Evolutionary conservation across 805 yeast genomes (phyloP).

Genomic region (Huiozyma sinensis): DNA sequence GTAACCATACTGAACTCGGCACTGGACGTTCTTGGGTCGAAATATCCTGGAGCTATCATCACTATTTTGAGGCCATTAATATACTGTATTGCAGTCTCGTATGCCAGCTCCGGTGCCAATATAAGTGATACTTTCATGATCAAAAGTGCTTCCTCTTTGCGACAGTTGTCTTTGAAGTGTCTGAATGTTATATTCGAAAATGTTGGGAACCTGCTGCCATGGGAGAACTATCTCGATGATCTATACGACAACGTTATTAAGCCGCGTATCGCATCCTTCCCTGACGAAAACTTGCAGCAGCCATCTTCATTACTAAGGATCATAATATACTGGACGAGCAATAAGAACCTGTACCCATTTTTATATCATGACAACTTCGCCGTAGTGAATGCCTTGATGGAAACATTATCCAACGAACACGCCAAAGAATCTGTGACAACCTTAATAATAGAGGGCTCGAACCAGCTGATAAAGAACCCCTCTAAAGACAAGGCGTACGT

Average conservation of each 20-base stretch:
- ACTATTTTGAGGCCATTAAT: conserved; percentile 47
- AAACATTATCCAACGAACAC: conserved; percentile 39
- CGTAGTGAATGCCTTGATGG: conserved; percentile 45
- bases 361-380: conserved; percentile 45
- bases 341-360: conserved; percentile 37
- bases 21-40: conserved; percentile 42
- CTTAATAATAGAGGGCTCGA: conserved; percentile 44
- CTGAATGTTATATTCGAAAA: conserved; percentile 45
- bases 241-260: conserved; percentile 45
- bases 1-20: conserved; percentile 32
- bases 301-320: conserved; percentile 67
- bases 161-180: conserved; percentile 60
- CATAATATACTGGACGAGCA: conserved; percentile 47
- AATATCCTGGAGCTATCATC: conserved; percentile 38
- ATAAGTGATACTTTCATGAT: conserved; percentile 19
- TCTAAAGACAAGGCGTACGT: conserved; percentile 36
- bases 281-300: conserved; percentile 69
- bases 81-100: conserved; percentile 45
- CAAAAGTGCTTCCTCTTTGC: conserved; percentile 45
- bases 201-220: conserved; percentile 41
- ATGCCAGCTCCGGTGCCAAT: conserved; percentile 25
- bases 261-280: conserved; percentile 61
- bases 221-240: conserved; percentile 42
- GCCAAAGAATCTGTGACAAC: conserved; percentile 59
- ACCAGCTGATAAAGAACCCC: conserved; percentile 35